Evolutionary conservation across 306 rosid genomes (phyloP).

Genomic region (Casuarina equisetifolia): DNA sequence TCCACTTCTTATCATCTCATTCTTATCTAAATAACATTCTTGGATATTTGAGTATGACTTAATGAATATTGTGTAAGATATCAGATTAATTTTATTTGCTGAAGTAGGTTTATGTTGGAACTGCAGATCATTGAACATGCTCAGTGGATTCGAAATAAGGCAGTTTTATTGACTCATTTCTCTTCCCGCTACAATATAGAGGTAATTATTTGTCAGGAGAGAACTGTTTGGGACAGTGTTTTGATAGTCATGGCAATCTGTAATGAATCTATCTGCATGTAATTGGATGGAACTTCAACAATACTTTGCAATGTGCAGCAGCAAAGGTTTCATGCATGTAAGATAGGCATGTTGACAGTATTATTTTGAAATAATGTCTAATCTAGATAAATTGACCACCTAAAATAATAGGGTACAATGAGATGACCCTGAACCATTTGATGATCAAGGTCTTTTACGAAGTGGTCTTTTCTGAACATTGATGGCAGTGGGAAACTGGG

Average conservation of each 20-base stretch:
- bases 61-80: conserved; percentile 1
- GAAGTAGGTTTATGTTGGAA: conserved; percentile 13
- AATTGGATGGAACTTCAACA: not conserved
- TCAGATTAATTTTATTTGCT: conserved; percentile 4
- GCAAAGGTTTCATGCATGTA: not conserved
- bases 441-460: not conserved
- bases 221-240: not conserved
- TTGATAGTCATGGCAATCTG: not conserved
- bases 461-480: not conserved
- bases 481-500: no score
- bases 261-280: not conserved
- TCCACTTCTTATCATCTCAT: not conserved
- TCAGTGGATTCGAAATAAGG: conserved; percentile 89
- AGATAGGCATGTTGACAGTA: not conserved
- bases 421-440: not conserved
- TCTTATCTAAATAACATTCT: not conserved
- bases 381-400: not conserved
- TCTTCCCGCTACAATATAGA: conserved; percentile 84
- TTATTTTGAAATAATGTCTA: not conserved
- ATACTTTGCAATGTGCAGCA: not conserved
- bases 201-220: conserved; percentile 45
- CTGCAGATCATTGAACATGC: conserved; percentile 76
- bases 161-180: conserved; percentile 88
- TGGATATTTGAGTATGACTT: conserved; percentile 11
- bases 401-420: not conserved